phyloP scores from a whole-genome alignment of 2,329 filamentous ascomycete genomes.

The Trichoderma guizhouense region DNA sequence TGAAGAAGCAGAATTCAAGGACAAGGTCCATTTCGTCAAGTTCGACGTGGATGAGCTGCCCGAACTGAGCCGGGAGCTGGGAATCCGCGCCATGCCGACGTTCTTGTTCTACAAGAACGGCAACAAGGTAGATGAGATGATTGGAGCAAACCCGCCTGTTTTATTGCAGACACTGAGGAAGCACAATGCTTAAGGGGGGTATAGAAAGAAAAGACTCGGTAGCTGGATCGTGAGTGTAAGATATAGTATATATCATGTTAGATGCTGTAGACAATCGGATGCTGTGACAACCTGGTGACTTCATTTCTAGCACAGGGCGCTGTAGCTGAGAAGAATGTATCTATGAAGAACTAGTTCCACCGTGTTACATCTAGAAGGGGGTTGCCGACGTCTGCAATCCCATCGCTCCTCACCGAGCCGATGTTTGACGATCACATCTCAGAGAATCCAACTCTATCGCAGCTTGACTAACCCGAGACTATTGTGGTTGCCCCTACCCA shows the following conservation, averaged over 20 bases:
- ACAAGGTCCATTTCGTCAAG: constrained; percentile 74
- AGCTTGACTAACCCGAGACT: too few relatives aligned
- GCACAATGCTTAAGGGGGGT: constrained; percentile 4
- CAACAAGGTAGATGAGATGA: constrained; percentile 66
- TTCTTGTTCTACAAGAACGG: constrained; percentile 82
- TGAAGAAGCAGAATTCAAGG: constrained; percentile 46
- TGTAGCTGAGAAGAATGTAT: neutral
- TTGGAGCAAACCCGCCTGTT: constrained; percentile 75
- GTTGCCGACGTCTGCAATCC: too few relatives aligned
- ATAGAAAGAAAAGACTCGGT: neutral
- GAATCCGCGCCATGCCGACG: constrained; percentile 86
- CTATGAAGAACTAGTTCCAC: too few relatives aligned
- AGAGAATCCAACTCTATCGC: too few relatives aligned
- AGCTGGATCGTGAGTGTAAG: neutral
- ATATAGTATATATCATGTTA: neutral
- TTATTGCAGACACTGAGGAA: constrained; percentile 37
- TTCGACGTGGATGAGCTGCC: constrained; percentile 81
- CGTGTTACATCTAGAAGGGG: too few relatives aligned
- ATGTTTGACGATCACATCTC: too few relatives aligned
- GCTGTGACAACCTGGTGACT: neutral
- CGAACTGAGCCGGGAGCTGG: constrained; percentile 70
- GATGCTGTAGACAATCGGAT: neutral
- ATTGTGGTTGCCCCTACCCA: neutral
- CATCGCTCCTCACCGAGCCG: too few relatives aligned
- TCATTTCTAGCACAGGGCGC: neutral